Conservation (phyloP, 73 alveolate species). For the Paramecium primaurelia region DNA sequence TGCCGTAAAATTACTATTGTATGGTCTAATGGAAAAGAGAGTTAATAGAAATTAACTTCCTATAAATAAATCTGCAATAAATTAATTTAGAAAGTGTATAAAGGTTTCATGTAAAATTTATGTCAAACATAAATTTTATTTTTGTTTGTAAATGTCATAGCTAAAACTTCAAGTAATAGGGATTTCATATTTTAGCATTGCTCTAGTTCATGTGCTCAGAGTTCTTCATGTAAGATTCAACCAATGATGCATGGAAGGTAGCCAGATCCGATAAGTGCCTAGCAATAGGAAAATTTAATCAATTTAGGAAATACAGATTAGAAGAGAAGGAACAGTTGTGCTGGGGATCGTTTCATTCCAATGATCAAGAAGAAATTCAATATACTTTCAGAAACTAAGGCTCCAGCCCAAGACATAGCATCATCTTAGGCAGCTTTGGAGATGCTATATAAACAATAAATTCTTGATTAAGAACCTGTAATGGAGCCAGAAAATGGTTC, state of each 20-base stretch:
- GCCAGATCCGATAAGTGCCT: background rate
- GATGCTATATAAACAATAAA: slow-evolving; percentile 19
- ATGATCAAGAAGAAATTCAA: slow-evolving; percentile 8
- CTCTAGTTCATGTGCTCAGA: background rate
- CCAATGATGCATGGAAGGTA: background rate
- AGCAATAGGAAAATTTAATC: background rate
- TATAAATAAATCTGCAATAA: background rate
- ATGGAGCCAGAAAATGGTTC: slow-evolving; percentile 32
- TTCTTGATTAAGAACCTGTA: background rate
- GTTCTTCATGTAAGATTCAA: background rate
- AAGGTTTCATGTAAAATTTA: background rate
- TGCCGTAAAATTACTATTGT: background rate
- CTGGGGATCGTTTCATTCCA: slow-evolving; percentile 34
- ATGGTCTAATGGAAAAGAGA: background rate
- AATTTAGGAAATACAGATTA: background rate
- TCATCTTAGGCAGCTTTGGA: slow-evolving; percentile 42
- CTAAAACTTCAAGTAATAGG: background rate
- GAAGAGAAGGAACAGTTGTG: background rate
- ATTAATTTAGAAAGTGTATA: background rate
- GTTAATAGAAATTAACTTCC: background rate
- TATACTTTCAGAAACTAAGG: background rate
- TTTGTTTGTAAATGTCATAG: slow-evolving; percentile 12
- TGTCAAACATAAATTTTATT: slow-evolving; percentile 5
- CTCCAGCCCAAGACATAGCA: slow-evolving; percentile 13
- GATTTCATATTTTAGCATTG: background rate